Evolutionary conservation across 176 grass and related monocot genomes (phyloP), one percentile per base, ranked within the genome.

Genomic region (Tillandsia leiboldiana): DNA sequence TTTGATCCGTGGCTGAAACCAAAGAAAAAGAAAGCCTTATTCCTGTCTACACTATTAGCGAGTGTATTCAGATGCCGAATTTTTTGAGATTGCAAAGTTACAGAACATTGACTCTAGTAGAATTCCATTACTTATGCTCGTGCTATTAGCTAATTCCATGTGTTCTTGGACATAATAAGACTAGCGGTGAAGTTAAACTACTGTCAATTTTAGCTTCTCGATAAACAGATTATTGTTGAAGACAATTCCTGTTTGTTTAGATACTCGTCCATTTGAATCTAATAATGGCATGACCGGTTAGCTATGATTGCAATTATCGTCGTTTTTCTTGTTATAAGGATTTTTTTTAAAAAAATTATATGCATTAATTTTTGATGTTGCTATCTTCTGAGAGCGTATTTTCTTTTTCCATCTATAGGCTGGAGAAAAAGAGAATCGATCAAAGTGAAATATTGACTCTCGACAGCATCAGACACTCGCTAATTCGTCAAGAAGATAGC

Each of bases 401-500:
- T 61, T 20, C 53, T 51, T 67, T 11, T 1, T 51, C 72, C 5
- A 67, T 70, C 82, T 70, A 12, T 67, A 94, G 90, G 48, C 22
- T 72, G 52, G 82, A 78, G 73, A 78, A 75, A 65, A 75, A 80
- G 72, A 88, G 95, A 75, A 64, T 99, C 18, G 95, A 99, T 86
- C 82, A 75, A 74, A 99, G 95, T 86, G 87, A 94, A 48, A 89
- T 69, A 13, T 67, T 99, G 70, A 90, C 78, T 13, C 78, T 99
- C 63, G 95, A 94, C 48, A 75, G 79, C 51, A 86, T 93, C 62
- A 85, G 90, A 57, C 78, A 83, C 47, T 83, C 90, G 50, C 73
- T 99, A 74, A 93, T 99, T 68, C 75, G 90, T 50, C 90, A 90
- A 88, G 95, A 99, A 83, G 95, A 99, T 78, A 94, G 84, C 77